Evolutionary conservation across 1,284 basidiomycete genomes (phyloP).

Genomic region (Melampsora larici-populina): DNA sequence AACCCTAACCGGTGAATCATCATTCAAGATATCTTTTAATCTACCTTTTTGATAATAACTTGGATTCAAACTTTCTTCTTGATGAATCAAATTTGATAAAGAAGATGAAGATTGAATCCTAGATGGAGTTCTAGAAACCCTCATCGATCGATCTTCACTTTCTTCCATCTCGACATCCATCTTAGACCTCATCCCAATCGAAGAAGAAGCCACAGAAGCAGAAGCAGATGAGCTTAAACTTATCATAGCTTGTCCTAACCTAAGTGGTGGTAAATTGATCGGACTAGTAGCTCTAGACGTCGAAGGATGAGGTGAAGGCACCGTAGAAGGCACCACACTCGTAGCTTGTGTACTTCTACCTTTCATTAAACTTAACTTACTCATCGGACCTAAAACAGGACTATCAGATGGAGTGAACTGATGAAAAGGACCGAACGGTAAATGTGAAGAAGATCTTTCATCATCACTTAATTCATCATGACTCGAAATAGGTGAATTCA

Average conservation of each 20-base stretch:
- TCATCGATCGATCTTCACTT: too few species aligned
- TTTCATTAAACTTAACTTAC: slow-evolving; percentile 64
- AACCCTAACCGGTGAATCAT: not conserved
- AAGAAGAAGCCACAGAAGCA: slow-evolving; percentile 8
- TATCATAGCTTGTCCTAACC: slow-evolving; percentile 12
- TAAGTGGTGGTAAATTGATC: slow-evolving; percentile 20
- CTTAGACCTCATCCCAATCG: too few species aligned
- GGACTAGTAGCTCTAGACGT: slow-evolving; percentile 22
- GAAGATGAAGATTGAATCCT: too few species aligned
- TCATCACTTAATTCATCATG: slow-evolving; percentile 22
- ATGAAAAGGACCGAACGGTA: not conserved
- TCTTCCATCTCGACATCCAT: too few species aligned
- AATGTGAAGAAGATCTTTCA: not conserved
- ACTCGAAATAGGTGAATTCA: slow-evolving; percentile 16
- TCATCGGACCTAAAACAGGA: slow-evolving; percentile 77
- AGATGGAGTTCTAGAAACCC: too few species aligned
- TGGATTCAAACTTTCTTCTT: too few species aligned
- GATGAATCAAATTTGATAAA: too few species aligned
- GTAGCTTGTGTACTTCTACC: not conserved
- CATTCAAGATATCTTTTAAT: slow-evolving; percentile 36
- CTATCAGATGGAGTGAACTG: slow-evolving; percentile 59
- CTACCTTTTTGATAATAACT: not conserved
- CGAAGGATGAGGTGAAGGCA: not conserved
- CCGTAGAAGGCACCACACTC: not conserved
- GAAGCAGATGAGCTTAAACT: slow-evolving; percentile 14